Base-by-base conservation (phyloP, 2,329 filamentous ascomycete species). In the Zarea fungicola region DNA sequence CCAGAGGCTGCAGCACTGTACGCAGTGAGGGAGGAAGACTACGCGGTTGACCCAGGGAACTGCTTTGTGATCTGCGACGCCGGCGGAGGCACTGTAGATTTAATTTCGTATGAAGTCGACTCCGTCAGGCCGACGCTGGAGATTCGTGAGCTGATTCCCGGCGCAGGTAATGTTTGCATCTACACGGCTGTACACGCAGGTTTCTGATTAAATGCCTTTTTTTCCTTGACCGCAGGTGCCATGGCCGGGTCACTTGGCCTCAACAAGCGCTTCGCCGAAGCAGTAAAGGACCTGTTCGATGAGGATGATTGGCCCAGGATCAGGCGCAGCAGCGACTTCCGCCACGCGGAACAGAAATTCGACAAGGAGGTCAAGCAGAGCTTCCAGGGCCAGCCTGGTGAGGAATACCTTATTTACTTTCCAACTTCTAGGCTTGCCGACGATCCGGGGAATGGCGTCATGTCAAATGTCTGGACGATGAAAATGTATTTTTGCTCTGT, bases 61-160 rank as follows among this genome's bases (percentile, higher is more conserved):
- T 34, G 48, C 5, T 52, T 60, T 9, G 45, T 61, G 1, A 54
- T 61, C 6, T 61, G 59, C n/a, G 59, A 61, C 39, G 58, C 59
- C 1, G 59, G 59, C 2, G 59, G 59, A 1, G 59, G 59, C 13
- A 61, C 59, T 0, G 59, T 61, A 0, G 62, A 69, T 9, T 49
- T 67, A 18, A 64, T 67, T 19, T 63, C 56, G 7, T 68, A 68
- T 32, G 48, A 60, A 25, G 48, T 64, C 11, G 48, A 49, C 52
- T n/a, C 56, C 51, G 25, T 61, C 2, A 25, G 28, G 5, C 60
- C 60, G 1, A 51, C 5, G 2, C 49, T 61, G 0, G 16, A 56
- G n/a, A 18, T 60, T 0, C 57, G 51, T 8, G 59, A 62, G 42
- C n/a, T 61, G 0, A 55, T 62, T 11, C 57, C 56, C 0, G 58